Percentiles rank a stretch among this genome's conserved stretches.
Conservation (phyloP, 2,329 filamentous ascomycete genomes). For the Exophiala bonariae region DNA sequence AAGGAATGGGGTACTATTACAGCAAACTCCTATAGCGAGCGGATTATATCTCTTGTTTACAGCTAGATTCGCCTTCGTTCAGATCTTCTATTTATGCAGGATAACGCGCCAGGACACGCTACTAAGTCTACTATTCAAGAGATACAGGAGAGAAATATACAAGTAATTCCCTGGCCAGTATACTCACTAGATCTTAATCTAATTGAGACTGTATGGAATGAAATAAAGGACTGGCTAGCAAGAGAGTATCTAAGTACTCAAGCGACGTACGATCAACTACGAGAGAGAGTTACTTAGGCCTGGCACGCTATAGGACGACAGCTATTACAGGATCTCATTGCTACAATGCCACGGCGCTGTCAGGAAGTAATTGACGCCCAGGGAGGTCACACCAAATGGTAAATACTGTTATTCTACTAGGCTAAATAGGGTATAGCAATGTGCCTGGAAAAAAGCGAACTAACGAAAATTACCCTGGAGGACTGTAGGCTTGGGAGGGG, state of each 20-base stretch:
- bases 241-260: not conserved
- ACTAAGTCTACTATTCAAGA: not conserved
- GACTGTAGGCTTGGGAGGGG: not conserved
- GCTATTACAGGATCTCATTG: not conserved
- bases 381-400: not conserved
- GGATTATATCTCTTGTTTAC: conserved; percentile 22
- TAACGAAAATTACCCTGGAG: no score
- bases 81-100: conserved; percentile 19
- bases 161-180: conserved; percentile 15
- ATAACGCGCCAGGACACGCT: conserved; percentile 16
- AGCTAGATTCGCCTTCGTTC: conserved; percentile 10
- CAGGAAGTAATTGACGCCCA: not conserved
- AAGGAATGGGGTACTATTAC: conserved; percentile 34
- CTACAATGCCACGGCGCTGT: conserved; percentile 4
- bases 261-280: conserved; percentile 1
- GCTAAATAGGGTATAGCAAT: not conserved
- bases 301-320: conserved; percentile 3
- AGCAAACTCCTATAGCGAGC: conserved; percentile 24
- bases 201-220: conserved; percentile 24
- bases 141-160: conserved; percentile 10
- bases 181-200: conserved; percentile 22
- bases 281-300: conserved; percentile 1
- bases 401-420: not conserved
- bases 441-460: no score
- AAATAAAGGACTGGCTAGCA: conserved; percentile 18